These are phyloP conservation scores for Xylaria intraflava DNA, from an alignment of 495 filamentous ascomycete genomes.

Conservation along the genomic window DNA sequence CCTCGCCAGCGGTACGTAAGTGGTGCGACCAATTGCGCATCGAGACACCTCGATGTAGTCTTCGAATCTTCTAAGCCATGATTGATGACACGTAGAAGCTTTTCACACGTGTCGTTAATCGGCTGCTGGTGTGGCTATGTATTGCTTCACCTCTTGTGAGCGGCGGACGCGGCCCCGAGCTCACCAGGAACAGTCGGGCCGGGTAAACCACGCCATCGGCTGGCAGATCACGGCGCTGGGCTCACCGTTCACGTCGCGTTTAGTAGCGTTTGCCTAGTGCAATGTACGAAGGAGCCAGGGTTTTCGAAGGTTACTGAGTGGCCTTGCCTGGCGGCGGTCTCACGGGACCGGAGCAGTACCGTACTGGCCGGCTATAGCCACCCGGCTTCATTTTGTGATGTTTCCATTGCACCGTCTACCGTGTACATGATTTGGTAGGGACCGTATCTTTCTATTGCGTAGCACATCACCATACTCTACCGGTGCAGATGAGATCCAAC, in stretches of 20 bases:
- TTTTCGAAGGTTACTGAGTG: no score
- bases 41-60: not conserved
- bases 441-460: no score
- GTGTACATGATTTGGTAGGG: no score
- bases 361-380: not conserved
- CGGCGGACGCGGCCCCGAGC: not conserved
- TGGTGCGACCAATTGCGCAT: not conserved
- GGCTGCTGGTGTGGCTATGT: not conserved
- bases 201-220: not conserved
- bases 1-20: not conserved
- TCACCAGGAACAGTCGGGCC: slow-evolving; percentile 1
- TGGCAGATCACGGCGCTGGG: not conserved
- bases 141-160: not conserved
- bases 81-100: not conserved
- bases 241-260: not conserved
- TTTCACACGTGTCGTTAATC: not conserved
- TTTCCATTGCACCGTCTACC: no score
- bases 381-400: not conserved
- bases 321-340: no score
- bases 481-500: no score
- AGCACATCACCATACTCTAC: no score
- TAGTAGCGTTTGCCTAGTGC: no score
- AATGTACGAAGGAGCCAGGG: no score
- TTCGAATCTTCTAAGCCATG: not conserved
- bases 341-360: not conserved